Base-by-base conservation (phyloP, 1,284 basidiomycete genomes). In the Boletus sp. region DNA sequence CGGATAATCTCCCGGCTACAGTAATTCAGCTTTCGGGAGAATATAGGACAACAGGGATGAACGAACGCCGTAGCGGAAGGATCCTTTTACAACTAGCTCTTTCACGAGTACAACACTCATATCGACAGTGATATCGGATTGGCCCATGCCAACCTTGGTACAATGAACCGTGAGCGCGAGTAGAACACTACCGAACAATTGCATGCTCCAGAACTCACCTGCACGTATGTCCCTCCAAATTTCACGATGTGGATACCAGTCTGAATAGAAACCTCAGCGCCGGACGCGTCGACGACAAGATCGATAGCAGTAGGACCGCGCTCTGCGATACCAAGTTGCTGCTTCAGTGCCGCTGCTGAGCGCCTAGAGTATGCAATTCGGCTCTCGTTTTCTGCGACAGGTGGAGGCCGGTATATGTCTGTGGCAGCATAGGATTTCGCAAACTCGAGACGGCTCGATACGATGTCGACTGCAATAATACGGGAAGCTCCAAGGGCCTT, bases 351-450 rank as follows among this genome's bases (percentile, higher is more conserved):
- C 45, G 70, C 68, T 9, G 81, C 88, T 65, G 81, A 91, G 68
- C 74, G 77, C 66, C 71, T 72, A 52, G 87, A 87, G 67, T 88
- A 94, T 22, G 74, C 77, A 16, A 82, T 69, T 55, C 75, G 79
- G 34, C 72, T 70, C 69, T 95, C 93, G 44, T 80, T 82, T 41
- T 78, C 72, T 43, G 81, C 69, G 22, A 77, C 69, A 46, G 76
- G 72, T 8, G 81, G 78, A 22, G 94, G 91, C 36, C 80, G 70
- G 69, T 82, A 94, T 12, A 76, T 73, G 52, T 94, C 87, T 2
- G 93, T 91, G 12, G 93, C 94, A n/a, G 86, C 91, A 67, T 94
- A 96, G 19, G 64, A 57, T 64, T 85, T 85, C 12, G 95, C 94
- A 63, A 98, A 97, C 37, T 88, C 78, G 41, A 99, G 82, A 40